Percentiles rank a stretch among this genome's conserved stretches.
These are phyloP conservation scores for Russula sp. DNA, from an alignment of 768 basidiomycete genomes.

Conservation along the genomic window DNA sequence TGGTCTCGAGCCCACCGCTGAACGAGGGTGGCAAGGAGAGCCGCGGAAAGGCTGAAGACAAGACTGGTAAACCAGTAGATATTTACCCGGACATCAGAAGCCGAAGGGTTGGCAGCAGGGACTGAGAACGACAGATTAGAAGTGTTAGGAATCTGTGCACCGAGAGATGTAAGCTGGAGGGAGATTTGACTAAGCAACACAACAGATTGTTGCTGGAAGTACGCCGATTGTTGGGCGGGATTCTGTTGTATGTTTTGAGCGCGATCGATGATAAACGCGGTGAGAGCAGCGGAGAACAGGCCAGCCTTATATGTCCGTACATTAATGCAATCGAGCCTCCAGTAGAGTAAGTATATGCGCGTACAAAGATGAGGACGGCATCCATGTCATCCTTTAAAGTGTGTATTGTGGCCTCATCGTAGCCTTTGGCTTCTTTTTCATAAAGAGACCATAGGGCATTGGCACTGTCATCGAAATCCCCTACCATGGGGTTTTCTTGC, in stretches of 20 bases:
- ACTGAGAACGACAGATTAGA: not conserved
- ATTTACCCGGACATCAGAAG: slow-evolving; percentile 35
- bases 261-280: slow-evolving; percentile 14
- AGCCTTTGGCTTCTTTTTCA: not conserved
- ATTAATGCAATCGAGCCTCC: not conserved
- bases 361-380: slow-evolving; percentile 2
- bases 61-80: slow-evolving; percentile 35
- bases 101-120: slow-evolving; percentile 20
- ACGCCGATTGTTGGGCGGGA: slow-evolving; percentile 6
- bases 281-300: slow-evolving; percentile 14
- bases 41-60: slow-evolving; percentile 35
- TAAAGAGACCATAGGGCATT: slow-evolving; percentile 5
- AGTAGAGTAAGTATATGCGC: not conserved
- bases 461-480: slow-evolving; percentile 2
- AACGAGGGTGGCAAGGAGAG: slow-evolving; percentile 39
- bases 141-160: not conserved
- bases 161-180: slow-evolving; percentile 5
- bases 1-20: slow-evolving; percentile 44
- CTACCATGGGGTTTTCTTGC: not conserved
- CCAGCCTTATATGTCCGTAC: slow-evolving; percentile 9
- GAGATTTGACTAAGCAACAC: slow-evolving; percentile 13
- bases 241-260: slow-evolving; percentile 7
- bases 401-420: slow-evolving; percentile 1
- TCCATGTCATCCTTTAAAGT: not conserved
- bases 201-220: slow-evolving; percentile 1